Conservation (phyloP, 306 rosid species). For the Prunus persica region DNA sequence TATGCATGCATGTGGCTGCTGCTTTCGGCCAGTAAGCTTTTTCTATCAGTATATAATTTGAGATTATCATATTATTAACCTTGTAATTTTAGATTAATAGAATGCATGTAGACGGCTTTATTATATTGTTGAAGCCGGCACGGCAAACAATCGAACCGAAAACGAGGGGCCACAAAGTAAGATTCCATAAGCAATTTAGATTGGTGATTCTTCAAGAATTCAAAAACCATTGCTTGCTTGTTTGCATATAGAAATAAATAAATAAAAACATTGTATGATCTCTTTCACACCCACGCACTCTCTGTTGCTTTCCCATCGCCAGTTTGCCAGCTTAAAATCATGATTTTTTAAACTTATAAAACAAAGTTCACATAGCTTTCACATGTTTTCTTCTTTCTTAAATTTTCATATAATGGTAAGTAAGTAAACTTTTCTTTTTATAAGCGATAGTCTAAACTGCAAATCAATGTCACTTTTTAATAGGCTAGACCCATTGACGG, state of each 20-base stretch:
- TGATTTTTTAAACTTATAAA: not conserved
- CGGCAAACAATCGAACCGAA: not conserved
- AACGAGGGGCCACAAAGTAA: conserved; percentile 12
- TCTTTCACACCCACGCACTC: too few species aligned
- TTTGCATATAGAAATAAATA: not conserved
- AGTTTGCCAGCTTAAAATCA: not conserved
- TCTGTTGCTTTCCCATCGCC: too few species aligned
- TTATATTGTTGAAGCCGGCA: too few species aligned
- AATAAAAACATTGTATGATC: too few species aligned
- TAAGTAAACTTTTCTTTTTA: too few species aligned
- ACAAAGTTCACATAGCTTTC: not conserved
- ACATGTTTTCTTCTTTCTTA: not conserved
- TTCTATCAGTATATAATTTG: not conserved
- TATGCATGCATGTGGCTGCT: not conserved
- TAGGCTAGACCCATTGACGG: too few species aligned
- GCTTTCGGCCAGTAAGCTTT: not conserved
- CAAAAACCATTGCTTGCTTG: not conserved
- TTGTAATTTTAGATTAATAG: not conserved
- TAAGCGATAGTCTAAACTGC: too few species aligned
- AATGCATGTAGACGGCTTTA: conserved; percentile 6
- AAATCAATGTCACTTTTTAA: too few species aligned
- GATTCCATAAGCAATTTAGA: not conserved
- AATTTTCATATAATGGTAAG: too few species aligned
- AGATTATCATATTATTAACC: not conserved
- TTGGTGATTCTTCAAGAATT: not conserved